Percentiles rank a stretch among this genome's conserved stretches.
Conservation (phyloP, 148 eudicot species). For the Camellia lanceoleosa region DNA sequence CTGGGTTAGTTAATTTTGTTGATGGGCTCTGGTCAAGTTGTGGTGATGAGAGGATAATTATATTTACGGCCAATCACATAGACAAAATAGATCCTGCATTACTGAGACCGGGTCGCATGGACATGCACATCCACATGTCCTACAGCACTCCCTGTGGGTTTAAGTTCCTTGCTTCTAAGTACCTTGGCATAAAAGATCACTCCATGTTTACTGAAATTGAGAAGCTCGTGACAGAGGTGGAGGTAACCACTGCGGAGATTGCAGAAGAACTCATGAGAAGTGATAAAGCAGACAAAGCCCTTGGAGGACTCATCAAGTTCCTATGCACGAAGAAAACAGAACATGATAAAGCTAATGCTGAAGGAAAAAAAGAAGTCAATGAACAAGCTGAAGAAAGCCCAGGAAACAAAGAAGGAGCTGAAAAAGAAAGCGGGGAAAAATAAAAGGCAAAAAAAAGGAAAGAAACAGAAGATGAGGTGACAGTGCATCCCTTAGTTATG, state of each 20-base stretch:
- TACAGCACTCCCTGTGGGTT: constrained; percentile 18
- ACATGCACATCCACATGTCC: constrained; percentile 27
- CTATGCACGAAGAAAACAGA: not conserved
- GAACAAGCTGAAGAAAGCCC: not conserved
- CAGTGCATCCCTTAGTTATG: too few species aligned
- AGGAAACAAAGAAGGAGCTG: not conserved
- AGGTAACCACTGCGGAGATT: constrained; percentile 19
- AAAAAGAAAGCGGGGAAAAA: not conserved
- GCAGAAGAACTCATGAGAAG: constrained; percentile 27
- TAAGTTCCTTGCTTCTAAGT: constrained; percentile 20
- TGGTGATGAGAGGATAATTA: constrained; percentile 20
- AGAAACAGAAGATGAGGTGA: not conserved
- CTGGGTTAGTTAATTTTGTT: constrained; percentile 17
- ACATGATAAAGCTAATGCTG: not conserved
- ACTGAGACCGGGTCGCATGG: constrained; percentile 26
- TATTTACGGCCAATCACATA: constrained; percentile 21
- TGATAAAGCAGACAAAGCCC: constrained; percentile 15
- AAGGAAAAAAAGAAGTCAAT: not conserved
- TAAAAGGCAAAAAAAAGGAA: not conserved
- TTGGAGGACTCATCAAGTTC: constrained; percentile 16
- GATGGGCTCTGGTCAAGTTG: constrained; percentile 26
- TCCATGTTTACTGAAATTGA: constrained; percentile 6
- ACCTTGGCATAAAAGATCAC: constrained; percentile 16
- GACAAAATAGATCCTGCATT: constrained; percentile 25
- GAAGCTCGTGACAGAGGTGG: not conserved